These are phyloP conservation scores for Myriangium duriaei DNA, from an alignment of 2,329 filamentous ascomycete genomes.

Conservation along the genomic window DNA sequence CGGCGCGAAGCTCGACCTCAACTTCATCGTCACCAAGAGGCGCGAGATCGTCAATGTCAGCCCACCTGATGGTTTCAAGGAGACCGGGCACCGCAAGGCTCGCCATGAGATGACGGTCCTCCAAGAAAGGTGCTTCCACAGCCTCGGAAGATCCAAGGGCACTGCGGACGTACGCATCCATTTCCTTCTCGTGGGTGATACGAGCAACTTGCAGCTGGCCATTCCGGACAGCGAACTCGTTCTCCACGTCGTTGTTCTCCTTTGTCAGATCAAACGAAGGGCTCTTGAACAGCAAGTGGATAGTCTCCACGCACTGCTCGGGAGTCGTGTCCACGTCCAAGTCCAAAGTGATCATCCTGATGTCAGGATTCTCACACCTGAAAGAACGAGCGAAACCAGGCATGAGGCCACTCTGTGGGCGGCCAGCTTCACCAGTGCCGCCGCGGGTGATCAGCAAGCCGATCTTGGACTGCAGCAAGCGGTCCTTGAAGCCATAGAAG, in stretches of 20 bases:
- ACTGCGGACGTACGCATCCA: conserved; percentile 9
- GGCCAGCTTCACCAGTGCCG: neutral
- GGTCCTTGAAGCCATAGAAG: neutral
- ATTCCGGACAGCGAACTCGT: conserved; percentile 11
- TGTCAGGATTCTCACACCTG: conserved; percentile 12
- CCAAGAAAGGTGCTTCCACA: conserved; percentile 3
- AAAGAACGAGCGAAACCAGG: conserved; percentile 11
- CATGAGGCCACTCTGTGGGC: neutral
- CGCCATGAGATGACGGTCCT: conserved; percentile 6
- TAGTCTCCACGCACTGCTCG: neutral
- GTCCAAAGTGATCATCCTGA: conserved; percentile 10
- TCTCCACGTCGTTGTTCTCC: conserved; percentile 6
- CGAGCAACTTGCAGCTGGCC: conserved; percentile 10
- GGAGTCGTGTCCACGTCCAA: conserved; percentile 6
- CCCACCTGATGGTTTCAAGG: conserved; percentile 8
- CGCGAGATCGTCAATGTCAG: conserved; percentile 2
- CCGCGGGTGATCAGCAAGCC: conserved; percentile 1
- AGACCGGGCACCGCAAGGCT: conserved; percentile 4
- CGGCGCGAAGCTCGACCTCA: conserved; percentile 13
- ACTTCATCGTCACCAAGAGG: conserved; percentile 11
- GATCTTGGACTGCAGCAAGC: neutral
- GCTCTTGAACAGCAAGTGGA: conserved; percentile 8
- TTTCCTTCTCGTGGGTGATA: conserved; percentile 9
- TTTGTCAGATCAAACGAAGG: conserved; percentile 5
- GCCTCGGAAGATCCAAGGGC: conserved; percentile 11